Base-by-base conservation (phyloP, 2,329 filamentous ascomycete species). In the Rhytidhysteron rufulum region DNA sequence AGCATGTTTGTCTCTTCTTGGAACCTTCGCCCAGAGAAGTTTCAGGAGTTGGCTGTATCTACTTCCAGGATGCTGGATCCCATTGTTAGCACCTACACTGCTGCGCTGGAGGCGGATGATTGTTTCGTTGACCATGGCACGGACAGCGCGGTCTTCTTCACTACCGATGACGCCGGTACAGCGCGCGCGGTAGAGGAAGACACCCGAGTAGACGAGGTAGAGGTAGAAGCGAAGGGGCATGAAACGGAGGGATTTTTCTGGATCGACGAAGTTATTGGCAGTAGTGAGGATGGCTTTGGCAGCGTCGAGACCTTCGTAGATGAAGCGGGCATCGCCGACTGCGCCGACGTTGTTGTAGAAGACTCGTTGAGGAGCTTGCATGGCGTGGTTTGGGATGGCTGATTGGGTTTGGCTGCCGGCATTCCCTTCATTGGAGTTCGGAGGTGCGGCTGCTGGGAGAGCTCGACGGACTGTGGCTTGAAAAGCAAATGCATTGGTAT, bases 401-500 rank as follows among this genome's bases (percentile, higher is more conserved):
- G 19, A 33, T 19, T 25, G 20, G 15, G 33, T 39, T 17, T 49
- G 29, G 3, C 31, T 25, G 3, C 37, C 30, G 10, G 37, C 15
- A 9, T 16, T 36, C 16, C 39, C n/a, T 18, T 4, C 35, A 25
- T 37, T 42, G 34, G 15, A 36, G 8, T 39, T 35, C 6, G 53
- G 35, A 18, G 44, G 33, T n/a, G 31, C 34, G 6, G 51, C 49
- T 19, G 59, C 47, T 5, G 68, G 66, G 0, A 71, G 49, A 11
- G 68, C 68, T 22, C 70, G 65, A 18, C 71, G 67, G 17, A 77
- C 79, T 1, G 82, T 85, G 3, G 84, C 83, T 56, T 88, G 84
- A 49, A 87, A 87, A 2, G 83, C 84, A 55, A 87, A 88, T 0
- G 84, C 83, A 43, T 86, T 86, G 36, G 83, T 85, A 58, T 88